Conservation (phyloP, 2,329 filamentous ascomycete genomes). For the Capronia coronata region DNA sequence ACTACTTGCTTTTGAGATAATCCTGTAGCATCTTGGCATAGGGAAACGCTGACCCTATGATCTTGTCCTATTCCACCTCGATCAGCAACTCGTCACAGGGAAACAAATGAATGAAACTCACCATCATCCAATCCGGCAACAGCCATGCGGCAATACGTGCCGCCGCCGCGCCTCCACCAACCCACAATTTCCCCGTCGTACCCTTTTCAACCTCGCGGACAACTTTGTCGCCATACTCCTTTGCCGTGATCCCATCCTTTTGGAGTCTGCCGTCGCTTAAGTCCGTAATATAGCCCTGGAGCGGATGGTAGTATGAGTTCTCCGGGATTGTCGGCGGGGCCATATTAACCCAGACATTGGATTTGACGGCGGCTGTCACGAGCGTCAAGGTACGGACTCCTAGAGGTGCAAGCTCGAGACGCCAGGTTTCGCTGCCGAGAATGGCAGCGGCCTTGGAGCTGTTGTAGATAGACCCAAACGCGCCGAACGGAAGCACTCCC, state of each 20-base stretch:
- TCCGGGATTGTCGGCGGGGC: constrained; percentile 9
- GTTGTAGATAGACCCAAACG: constrained; percentile 16
- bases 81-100: constrained; percentile 1
- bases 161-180: constrained; percentile 8
- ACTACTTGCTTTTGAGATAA: constrained; percentile 2
- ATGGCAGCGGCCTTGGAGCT: constrained; percentile 18
- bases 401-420: constrained; percentile 18
- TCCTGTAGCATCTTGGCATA: constrained; percentile 5
- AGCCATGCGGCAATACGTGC: constrained; percentile 8
- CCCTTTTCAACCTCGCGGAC: constrained; percentile 19
- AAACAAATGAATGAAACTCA: constrained; percentile 6
- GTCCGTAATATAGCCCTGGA: constrained; percentile 12
- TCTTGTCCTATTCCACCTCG: constrained; percentile 4
- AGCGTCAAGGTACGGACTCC: constrained; percentile 19
- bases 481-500: constrained; percentile 17
- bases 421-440: constrained; percentile 17
- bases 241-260: constrained; percentile 10
- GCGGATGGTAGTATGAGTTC: constrained; percentile 15
- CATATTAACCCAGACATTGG: constrained; percentile 12
- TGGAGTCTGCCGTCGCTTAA: constrained; percentile 14
- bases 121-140: constrained; percentile 11
- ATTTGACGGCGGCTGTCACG: constrained; percentile 16
- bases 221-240: constrained; percentile 14
- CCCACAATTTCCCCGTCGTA: constrained; percentile 15
- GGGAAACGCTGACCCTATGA: constrained; percentile 6